Percentiles rank a stretch among this genome's conserved stretches.
Conservation (phyloP, 805 yeast genomes). For the Kluyveromyces starmeri region DNA sequence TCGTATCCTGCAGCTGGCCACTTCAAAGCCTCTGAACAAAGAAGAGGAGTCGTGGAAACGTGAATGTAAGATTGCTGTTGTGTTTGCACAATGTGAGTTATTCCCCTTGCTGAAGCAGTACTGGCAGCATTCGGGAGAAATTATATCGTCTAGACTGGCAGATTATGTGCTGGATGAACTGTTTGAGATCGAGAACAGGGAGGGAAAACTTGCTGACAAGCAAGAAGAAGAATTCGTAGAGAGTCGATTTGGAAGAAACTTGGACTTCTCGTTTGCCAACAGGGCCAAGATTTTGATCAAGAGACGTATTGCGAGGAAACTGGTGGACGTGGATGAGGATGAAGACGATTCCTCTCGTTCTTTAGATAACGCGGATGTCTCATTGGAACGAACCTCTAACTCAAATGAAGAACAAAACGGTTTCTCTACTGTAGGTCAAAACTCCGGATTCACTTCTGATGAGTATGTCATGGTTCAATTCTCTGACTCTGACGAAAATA, state of each 20-base stretch:
- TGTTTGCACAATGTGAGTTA: constrained; percentile 59
- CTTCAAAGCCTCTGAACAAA: constrained; percentile 53
- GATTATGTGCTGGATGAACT: constrained; percentile 71
- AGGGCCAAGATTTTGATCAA: constrained; percentile 70
- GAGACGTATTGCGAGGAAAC: constrained; percentile 63
- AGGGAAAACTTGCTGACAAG: constrained; percentile 12
- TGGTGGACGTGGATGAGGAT: constrained; percentile 33
- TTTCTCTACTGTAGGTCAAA: constrained; percentile 4
- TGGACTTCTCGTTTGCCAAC: constrained; percentile 65
- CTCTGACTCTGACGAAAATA: constrained; percentile 2
- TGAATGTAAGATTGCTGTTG: constrained; percentile 66
- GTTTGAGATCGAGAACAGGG: constrained; percentile 29
- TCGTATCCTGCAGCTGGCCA: constrained; percentile 63
- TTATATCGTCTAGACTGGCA: constrained; percentile 83
- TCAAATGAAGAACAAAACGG: constrained; percentile 8
- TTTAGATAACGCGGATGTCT: constrained; percentile 7
- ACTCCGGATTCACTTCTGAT: background rate
- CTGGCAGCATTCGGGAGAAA: constrained; percentile 98
- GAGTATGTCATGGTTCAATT: constrained; percentile 5
- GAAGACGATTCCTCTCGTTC: constrained; percentile 10
- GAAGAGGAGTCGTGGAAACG: constrained; percentile 51
- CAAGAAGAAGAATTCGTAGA: constrained; percentile 66
- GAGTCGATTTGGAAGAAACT: constrained; percentile 82
- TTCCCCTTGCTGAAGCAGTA: constrained; percentile 66
- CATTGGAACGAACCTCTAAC: constrained; percentile 6